phyloP scores from a whole-genome alignment of 2,329 filamentous ascomycete species.

The Magnaporthiopsis poae region DNA sequence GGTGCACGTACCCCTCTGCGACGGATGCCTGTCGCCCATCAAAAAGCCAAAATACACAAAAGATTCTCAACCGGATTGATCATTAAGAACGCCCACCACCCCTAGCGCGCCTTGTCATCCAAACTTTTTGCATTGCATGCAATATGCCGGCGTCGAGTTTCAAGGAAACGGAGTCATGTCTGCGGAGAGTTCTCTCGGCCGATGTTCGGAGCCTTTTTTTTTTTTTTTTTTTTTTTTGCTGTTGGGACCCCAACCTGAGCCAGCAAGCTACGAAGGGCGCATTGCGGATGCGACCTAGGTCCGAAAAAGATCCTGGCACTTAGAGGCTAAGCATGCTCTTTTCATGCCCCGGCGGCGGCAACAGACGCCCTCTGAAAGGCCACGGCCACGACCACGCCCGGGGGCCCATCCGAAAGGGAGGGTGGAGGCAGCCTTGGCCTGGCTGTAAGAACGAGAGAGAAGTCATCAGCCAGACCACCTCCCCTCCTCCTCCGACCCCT shows the following conservation, averaged over 20 bases:
- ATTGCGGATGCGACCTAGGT: background rate
- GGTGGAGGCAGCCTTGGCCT: background rate
- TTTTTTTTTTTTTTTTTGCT: background rate
- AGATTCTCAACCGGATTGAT: no score
- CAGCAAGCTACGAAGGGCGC: background rate
- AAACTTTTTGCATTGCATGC: no score
- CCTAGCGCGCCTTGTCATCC: no score
- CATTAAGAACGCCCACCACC: no score
- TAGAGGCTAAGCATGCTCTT: background rate
- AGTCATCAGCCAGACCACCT: background rate
- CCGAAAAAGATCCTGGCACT: background rate
- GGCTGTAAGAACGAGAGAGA: no score
- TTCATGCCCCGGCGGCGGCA: conserved; percentile 26
- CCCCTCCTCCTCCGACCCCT: background rate
- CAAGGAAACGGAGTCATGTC: background rate
- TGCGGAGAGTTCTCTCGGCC: no score
- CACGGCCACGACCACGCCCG: conserved; percentile 11
- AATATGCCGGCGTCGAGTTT: background rate
- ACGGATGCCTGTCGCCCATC: no score
- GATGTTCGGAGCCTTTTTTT: no score
- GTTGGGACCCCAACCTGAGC: background rate
- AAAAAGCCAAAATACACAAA: no score
- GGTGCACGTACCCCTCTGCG: background rate
- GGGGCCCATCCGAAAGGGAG: background rate
- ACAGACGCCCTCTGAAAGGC: conserved; percentile 33